Evolutionary conservation across 345 rosid species (phyloP).

Genomic region (Durio zibethinus): DNA sequence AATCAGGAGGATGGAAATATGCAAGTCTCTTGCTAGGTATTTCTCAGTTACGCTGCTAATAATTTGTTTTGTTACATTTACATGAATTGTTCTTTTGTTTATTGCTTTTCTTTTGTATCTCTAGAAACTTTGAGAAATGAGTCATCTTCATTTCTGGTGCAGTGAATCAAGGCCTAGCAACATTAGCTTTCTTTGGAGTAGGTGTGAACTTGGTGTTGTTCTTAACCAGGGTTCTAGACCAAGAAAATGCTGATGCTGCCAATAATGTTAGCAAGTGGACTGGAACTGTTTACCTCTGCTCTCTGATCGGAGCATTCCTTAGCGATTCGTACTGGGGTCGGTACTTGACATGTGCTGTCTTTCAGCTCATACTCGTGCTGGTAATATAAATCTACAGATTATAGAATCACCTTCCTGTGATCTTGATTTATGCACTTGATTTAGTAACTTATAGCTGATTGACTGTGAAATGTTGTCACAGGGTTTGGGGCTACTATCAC

Average conservation of each 20-base stretch:
- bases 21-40: constrained; percentile 19
- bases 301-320: constrained; percentile 84
- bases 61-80: neutral
- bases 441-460: neutral
- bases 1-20: constrained; percentile 12
- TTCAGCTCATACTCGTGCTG: constrained; percentile 47
- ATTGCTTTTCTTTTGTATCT: neutral
- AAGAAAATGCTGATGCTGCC: constrained; percentile 76
- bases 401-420: neutral
- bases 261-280: constrained; percentile 92
- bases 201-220: constrained; percentile 84
- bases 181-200: constrained; percentile 91
- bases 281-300: constrained; percentile 85
- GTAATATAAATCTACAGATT: constrained; percentile 20
- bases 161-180: constrained; percentile 83
- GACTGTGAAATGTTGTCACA: constrained; percentile 14
- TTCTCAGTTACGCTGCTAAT: neutral
- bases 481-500: constrained; percentile 62
- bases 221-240: constrained; percentile 74
- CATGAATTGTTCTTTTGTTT: neutral
- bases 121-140: neutral
- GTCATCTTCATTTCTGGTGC: neutral
- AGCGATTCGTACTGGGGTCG: constrained; percentile 98
- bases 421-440: neutral
- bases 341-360: constrained; percentile 63